A percentile compares a stretch with the other conserved stretches of the same genome.
Evolutionary conservation across 805 yeast species (phyloP).

Genomic region (Candida broadrunensis): DNA sequence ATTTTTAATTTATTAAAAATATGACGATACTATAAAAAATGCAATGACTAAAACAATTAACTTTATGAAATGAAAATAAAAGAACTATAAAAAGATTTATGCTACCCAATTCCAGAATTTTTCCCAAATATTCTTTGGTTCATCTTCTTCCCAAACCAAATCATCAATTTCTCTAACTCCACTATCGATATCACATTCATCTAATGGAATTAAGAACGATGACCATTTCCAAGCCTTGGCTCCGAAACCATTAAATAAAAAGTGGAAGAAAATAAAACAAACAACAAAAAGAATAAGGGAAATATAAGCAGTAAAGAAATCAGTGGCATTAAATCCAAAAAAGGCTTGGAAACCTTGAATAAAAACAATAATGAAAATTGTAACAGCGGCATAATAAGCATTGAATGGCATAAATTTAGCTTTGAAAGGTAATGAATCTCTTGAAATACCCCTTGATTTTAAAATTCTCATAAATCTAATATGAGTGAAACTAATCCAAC

Average conservation of each 20-base stretch:
- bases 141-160: conserved; percentile 53
- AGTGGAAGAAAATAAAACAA: conserved; percentile 54
- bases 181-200: conserved; percentile 67
- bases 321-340: conserved; percentile 49
- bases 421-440: conserved; percentile 72
- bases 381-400: conserved; percentile 61
- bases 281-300: conserved; percentile 61
- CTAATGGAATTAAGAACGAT: conserved; percentile 40
- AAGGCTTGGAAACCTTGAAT: conserved; percentile 74
- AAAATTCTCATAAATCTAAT: conserved; percentile 68
- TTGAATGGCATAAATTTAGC: conserved; percentile 66
- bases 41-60: neutral
- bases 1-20: no score
- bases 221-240: conserved; percentile 28
- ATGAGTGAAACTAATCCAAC: conserved; percentile 61
- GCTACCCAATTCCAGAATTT: conserved; percentile 48
- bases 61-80: neutral
- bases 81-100: conserved; percentile 6
- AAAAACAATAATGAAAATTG: conserved; percentile 55
- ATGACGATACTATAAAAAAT: neutral
- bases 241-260: conserved; percentile 43
- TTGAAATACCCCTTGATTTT: conserved; percentile 57
- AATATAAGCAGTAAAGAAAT: conserved; percentile 69
- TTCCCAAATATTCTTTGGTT: conserved; percentile 52
- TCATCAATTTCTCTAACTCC: conserved; percentile 65